Percentiles rank a stretch among this genome's conserved stretches.
Evolutionary conservation across 176 grass and related monocot genomes (phyloP).

Genomic region (Raddia distichophylla): DNA sequence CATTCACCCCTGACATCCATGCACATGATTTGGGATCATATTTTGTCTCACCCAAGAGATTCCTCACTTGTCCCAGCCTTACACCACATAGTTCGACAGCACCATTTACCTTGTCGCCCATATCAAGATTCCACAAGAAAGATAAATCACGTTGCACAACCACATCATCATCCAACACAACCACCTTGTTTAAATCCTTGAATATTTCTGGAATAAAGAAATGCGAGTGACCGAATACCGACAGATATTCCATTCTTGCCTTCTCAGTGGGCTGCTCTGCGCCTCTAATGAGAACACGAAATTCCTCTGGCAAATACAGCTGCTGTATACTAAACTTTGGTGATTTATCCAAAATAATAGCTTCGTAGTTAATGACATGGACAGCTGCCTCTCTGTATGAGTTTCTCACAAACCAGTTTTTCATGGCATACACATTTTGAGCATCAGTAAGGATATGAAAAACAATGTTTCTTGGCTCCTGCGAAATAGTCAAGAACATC

Average conservation of each 20-base stretch:
- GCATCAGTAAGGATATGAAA: constrained; percentile 88
- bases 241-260: constrained; percentile 73
- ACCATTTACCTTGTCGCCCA: constrained; percentile 91
- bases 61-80: constrained; percentile 69
- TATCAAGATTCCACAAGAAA: constrained; percentile 83
- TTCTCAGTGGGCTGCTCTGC: constrained; percentile 55
- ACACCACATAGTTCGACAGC: constrained; percentile 73
- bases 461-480: constrained; percentile 73
- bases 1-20: constrained; percentile 95
- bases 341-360: constrained; percentile 46
- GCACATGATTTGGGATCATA: constrained; percentile 82
- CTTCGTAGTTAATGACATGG: constrained; percentile 76
- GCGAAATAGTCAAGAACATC: constrained; percentile 38
- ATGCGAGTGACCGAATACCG: constrained; percentile 87
- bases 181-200: constrained; percentile 78
- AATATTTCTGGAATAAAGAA: constrained; percentile 96
- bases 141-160: constrained; percentile 87
- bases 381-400: constrained; percentile 62
- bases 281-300: constrained; percentile 78
- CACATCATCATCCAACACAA: constrained; percentile 91
- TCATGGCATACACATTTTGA: constrained; percentile 88
- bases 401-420: constrained; percentile 81
- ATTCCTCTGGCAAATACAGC: constrained; percentile 85
- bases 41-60: constrained; percentile 59
- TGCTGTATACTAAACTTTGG: constrained; percentile 41